phyloP scores from a whole-genome alignment of 1,284 basidiomycete genomes.

The Cutaneotrichosporon sp. region DNA sequence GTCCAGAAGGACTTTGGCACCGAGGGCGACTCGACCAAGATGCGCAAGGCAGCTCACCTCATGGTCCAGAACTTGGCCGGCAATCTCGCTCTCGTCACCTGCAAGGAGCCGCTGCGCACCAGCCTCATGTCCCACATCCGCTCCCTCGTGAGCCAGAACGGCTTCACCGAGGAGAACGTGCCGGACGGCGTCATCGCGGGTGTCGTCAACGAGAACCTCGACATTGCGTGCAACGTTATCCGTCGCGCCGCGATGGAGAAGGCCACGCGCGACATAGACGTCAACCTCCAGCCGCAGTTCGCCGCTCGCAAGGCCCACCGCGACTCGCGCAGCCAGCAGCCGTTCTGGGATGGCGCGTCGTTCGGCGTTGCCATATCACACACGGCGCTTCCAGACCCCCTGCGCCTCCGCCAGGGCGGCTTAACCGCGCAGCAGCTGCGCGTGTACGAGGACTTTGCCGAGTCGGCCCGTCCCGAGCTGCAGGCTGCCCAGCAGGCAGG shows the following conservation, averaged over 20 bases:
- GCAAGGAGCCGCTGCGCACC: conserved; percentile 93
- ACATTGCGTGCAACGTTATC: conserved; percentile 89
- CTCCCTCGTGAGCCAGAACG: conserved; percentile 73
- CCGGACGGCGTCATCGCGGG: conserved; percentile 64
- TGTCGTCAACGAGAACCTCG: conserved; percentile 89
- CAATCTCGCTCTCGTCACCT: conserved; percentile 93
- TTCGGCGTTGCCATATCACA: conserved; percentile 71
- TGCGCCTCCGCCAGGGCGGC: conserved; percentile 81
- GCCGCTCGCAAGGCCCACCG: conserved; percentile 82
- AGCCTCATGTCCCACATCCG: conserved; percentile 90
- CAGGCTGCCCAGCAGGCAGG: conserved; percentile 16
- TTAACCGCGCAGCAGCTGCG: conserved; percentile 77
- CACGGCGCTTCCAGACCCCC: conserved; percentile 78
- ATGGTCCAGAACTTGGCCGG: conserved; percentile 98
- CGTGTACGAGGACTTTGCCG: conserved; percentile 95
- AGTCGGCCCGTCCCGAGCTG: conserved; percentile 34
- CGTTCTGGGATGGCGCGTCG: conserved; percentile 80
- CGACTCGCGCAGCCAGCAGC: conserved; percentile 61
- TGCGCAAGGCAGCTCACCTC: conserved; percentile 87
- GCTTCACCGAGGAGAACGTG: conserved; percentile 70
- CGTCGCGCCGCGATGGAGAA: conserved; percentile 98
- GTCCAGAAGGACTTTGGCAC: conserved; percentile 96
- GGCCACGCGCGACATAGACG: conserved; percentile 92
- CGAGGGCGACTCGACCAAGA: conserved; percentile 84
- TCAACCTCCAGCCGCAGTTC: conserved; percentile 78